Percentiles rank a stretch among this genome's conserved stretches.
Evolutionary conservation across 202 grass and related monocot species (phyloP).

Genomic region (Panicum hallii): DNA sequence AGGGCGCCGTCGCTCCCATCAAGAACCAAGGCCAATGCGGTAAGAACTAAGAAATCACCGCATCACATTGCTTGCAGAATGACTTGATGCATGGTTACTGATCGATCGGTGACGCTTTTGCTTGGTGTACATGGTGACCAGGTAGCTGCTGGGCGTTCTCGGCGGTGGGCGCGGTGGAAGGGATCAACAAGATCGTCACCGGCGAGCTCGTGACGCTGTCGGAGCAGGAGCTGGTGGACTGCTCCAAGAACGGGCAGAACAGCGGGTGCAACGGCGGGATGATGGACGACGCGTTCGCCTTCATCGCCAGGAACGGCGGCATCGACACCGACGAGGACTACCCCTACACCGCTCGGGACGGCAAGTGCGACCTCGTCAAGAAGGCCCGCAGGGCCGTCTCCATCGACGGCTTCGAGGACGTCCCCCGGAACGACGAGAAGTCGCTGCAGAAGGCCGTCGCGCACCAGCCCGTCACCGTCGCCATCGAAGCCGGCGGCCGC

Average conservation of each 20-base stretch:
- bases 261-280: conserved; percentile 69
- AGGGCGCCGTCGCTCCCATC: conserved; percentile 51
- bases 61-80: no score
- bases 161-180: conserved; percentile 43
- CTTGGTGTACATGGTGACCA: not conserved
- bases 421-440: conserved; percentile 63
- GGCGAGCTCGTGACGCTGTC: conserved; percentile 58
- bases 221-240: conserved; percentile 83
- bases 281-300: conserved; percentile 78
- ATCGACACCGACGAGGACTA: conserved; percentile 63
- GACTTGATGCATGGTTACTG: not conserved
- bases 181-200: conserved; percentile 52
- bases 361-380: conserved; percentile 56
- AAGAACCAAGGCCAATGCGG: conserved; percentile 72
- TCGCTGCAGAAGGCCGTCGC: conserved; percentile 75
- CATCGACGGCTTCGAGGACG: conserved; percentile 79
- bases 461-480: conserved; percentile 72
- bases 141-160: conserved; percentile 59
- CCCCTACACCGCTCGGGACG: conserved; percentile 46
- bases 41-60: not conserved
- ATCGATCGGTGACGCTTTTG: not conserved
- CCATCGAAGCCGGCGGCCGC: conserved; percentile 71
- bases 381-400: conserved; percentile 51
- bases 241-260: conserved; percentile 52
- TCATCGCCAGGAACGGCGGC: conserved; percentile 60